Evolutionary conservation across 345 rosid species (phyloP).

Genomic region (Camelina sativa): DNA sequence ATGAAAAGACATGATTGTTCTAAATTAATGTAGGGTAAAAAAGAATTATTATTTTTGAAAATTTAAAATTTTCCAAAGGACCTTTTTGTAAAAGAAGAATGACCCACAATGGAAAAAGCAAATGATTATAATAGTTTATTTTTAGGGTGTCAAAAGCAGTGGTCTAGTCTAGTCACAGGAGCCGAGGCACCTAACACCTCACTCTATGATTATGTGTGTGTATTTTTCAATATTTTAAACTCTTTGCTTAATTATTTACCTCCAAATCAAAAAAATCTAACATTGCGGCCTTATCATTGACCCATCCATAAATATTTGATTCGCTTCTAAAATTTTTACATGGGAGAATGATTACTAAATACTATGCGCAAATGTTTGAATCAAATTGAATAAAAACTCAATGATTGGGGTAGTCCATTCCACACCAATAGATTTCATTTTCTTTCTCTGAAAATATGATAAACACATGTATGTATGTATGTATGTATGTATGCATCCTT

Average conservation of each 20-base stretch:
- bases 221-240: constrained; percentile 1
- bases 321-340: constrained; percentile 23
- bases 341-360: constrained; percentile 39
- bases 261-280: constrained; percentile 26
- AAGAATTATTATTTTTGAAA: constrained; percentile 26
- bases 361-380: constrained; percentile 26
- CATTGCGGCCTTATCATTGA: constrained; percentile 44
- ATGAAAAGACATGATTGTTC: constrained; percentile 44
- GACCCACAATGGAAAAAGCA: constrained; percentile 40
- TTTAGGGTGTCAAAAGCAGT: constrained; percentile 37
- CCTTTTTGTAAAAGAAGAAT: constrained; percentile 42
- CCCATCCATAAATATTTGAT: constrained; percentile 38
- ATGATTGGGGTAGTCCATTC: constrained; percentile 32
- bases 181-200: constrained; percentile 45
- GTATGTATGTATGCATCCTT: constrained; percentile 13
- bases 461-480: constrained; percentile 11
- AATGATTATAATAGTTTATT: constrained; percentile 34
- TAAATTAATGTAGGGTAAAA: constrained; percentile 27
- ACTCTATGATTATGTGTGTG: constrained; percentile 32
- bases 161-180: constrained; percentile 42
- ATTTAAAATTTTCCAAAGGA: constrained; percentile 26
- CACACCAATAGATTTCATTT: constrained; percentile 25
- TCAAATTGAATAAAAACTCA: neutral
- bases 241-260: constrained; percentile 27
- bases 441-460: constrained; percentile 5